Conservation (phyloP, 2,329 filamentous ascomycete genomes). For the Boeremia lycopersici region DNA sequence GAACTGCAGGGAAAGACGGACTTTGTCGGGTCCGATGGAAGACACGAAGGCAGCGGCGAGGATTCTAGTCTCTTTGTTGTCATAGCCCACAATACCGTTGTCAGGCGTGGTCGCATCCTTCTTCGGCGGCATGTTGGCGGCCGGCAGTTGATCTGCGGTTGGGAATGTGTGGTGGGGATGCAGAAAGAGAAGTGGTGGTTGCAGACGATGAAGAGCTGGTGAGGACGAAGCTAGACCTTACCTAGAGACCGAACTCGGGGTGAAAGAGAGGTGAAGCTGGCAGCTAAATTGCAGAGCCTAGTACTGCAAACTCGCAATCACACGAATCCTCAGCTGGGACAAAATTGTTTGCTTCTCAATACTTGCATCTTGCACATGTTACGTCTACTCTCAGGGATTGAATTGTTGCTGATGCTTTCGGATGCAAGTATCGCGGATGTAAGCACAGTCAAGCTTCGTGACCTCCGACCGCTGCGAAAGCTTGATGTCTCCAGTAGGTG, state of each 20-base stretch:
- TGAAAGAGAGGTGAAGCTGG: background rate
- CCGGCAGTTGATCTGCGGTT: background rate
- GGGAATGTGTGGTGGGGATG: background rate
- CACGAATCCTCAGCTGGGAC: no score
- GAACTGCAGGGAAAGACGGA: conserved; percentile 5
- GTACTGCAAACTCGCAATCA: background rate
- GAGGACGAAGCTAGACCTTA: background rate
- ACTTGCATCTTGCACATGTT: no score
- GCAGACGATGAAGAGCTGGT: background rate
- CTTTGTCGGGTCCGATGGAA: conserved; percentile 36
- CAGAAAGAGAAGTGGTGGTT: background rate
- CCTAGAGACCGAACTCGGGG: background rate
- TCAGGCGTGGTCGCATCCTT: conserved; percentile 13
- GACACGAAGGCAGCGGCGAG: conserved; percentile 42
- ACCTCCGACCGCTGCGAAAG: no score
- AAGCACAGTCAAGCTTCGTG: no score
- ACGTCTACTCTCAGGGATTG: no score
- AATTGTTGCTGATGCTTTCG: no score
- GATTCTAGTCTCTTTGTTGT: conserved; percentile 33
- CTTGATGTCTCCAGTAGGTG: no score
- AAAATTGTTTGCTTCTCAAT: no score
- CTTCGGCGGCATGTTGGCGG: conserved; percentile 33
- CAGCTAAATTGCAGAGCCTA: background rate
- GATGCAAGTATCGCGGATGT: no score
- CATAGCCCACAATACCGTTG: conserved; percentile 25